Evolutionary conservation across 768 basidiomycete genomes (phyloP), one percentile per base, ranked within the genome.

Genomic region (Rhizopogon vesiculosus): DNA sequence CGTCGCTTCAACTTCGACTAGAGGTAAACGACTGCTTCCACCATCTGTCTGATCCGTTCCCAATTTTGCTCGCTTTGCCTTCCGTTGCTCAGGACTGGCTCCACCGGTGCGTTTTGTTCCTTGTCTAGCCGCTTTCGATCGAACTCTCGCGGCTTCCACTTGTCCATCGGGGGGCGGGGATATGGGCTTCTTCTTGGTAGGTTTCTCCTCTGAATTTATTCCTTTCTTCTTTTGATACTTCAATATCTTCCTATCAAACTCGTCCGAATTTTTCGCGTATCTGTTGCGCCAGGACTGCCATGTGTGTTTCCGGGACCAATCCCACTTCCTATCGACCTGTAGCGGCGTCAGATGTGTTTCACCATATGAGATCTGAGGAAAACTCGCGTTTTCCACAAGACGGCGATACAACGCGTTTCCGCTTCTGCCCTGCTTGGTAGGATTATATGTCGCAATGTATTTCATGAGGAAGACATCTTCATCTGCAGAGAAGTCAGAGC

Each of bases 271-370:
- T 58, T 73, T 81, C 57, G 64, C 70, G 59, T 87, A 87, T n/a
- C 78, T 74, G 45, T 82, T 77, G 22, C 83, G 78, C 86, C 86
- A 87, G 4, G 83, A 83, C n/a, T 74, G 73, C 80, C 75, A 81
- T 3, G 83, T 3, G 64, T 86, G 86, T 6, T 65, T 68, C 16
- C 48, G 57, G n/a, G 76, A 67, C 81, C 83, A 87, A 10, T 73
- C 67, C 82, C 83, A 86, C 56, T 64, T 67, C 0, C 62, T 60
- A 0, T 71, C 56, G 22, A 57, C 65, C 81, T 83, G 56, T n/a
- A 50, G 13, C 18, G 31, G 33, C 22, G 22, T 49, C 42, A 46
- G 56, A 49, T 10, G 29, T 51, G 53, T 33, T 42, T 13, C 7
- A 25, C 18, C 19, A 7, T n/a, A 16, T 15, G 42, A 33, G 18